These are phyloP conservation scores for Aspergillus sp. DNA, from an alignment of 2,329 filamentous ascomycete species.

Conservation along the genomic window DNA sequence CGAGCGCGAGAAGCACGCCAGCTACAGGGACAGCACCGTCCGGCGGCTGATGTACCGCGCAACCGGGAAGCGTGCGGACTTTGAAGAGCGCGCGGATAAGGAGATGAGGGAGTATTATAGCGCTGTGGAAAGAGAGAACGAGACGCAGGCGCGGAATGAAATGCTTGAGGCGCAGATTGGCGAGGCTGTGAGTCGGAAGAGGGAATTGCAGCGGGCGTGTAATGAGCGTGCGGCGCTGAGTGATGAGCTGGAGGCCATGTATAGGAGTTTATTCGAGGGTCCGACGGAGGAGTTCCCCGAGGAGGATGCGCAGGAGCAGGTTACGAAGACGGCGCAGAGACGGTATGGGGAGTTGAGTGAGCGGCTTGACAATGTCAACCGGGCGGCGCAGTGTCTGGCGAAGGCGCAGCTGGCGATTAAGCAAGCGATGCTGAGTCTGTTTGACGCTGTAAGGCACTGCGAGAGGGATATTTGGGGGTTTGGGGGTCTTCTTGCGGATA, in stretches of 20 bases:
- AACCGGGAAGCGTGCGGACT: not conserved
- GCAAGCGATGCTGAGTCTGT: not conserved
- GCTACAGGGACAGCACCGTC: constrained; percentile 3
- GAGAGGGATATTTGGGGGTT: constrained; percentile 1
- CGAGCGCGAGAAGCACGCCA: not conserved
- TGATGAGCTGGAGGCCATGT: constrained; percentile 2
- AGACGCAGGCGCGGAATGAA: not conserved
- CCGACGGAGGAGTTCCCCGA: constrained; percentile 4
- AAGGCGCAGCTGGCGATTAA: not conserved
- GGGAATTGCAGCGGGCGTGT: not conserved
- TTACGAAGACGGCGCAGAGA: not conserved
- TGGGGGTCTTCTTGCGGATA: not conserved
- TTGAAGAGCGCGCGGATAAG: constrained; percentile 1
- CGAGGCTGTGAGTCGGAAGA: not conserved
- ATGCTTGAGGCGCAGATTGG: not conserved
- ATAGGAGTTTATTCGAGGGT: not conserved
- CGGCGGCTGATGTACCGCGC: constrained; percentile 4
- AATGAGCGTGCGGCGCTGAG: not conserved
- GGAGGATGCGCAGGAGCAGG: constrained; percentile 4
- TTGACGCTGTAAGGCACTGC: not conserved
- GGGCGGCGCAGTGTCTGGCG: constrained; percentile 4
- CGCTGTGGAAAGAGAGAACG: not conserved
- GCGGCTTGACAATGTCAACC: not conserved
- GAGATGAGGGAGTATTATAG: constrained; percentile 4
- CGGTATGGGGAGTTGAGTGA: not conserved